These are phyloP conservation scores for Cryptococcus sp. DNA, from an alignment of 1,284 basidiomycete species.

Conservation along the genomic window DNA sequence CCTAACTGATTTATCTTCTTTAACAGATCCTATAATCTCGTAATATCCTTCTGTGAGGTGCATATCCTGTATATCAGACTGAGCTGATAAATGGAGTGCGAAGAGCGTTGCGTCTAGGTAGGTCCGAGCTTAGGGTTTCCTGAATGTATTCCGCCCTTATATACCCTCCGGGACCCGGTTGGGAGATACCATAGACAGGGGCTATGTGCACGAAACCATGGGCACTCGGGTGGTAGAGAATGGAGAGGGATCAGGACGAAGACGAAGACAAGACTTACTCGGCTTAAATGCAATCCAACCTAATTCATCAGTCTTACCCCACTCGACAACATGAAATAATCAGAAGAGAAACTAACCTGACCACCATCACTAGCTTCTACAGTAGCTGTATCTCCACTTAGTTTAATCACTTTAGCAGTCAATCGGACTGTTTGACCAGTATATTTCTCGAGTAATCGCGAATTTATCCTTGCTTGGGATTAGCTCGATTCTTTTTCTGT, in stretches of 20 bases:
- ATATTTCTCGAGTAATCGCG: constrained; percentile 30
- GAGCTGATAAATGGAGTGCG: too few species aligned
- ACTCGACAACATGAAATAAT: too few species aligned
- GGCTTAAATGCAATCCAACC: constrained; percentile 56
- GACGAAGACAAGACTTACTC: constrained; percentile 47
- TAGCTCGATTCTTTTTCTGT: not conserved
- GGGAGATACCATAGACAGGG: too few species aligned
- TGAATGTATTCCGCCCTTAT: too few species aligned
- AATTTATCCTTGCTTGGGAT: constrained; percentile 41
- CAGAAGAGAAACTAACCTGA: constrained; percentile 45
- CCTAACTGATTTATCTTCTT: constrained; percentile 60
- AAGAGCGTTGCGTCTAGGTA: too few species aligned
- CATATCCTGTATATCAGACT: constrained; percentile 49
- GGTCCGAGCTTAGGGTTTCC: too few species aligned
- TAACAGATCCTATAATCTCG: constrained; percentile 70
- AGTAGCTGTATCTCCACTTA: constrained; percentile 57
- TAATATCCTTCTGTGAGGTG: constrained; percentile 58
- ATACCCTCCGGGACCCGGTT: too few species aligned
- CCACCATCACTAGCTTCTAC: constrained; percentile 70
- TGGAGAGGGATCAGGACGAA: too few species aligned
- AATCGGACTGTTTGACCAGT: constrained; percentile 60
- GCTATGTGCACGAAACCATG: too few species aligned
- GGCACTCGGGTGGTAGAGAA: too few species aligned
- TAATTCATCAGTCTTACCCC: constrained; percentile 8
- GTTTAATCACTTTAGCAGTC: constrained; percentile 62